Conservation (phyloP, 768 basidiomycete genomes). For the Termitomyces sp. region DNA sequence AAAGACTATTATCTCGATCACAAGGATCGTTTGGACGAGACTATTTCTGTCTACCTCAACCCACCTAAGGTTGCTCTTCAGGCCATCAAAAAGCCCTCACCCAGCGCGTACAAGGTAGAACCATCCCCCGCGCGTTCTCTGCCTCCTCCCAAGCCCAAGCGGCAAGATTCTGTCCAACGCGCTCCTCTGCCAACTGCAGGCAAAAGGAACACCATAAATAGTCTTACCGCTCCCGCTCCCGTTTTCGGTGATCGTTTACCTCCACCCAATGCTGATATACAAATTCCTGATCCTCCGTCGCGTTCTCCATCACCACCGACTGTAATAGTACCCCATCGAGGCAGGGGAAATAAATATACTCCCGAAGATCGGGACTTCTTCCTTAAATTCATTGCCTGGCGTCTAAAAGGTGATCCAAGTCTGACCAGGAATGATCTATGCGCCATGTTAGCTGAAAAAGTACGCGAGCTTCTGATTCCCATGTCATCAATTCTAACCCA, state of each 20-base stretch:
- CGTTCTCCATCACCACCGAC: slow-evolving; percentile 70
- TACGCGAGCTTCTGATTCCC: slow-evolving; percentile 15
- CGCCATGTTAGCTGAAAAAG: slow-evolving; percentile 55
- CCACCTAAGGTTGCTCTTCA: slow-evolving; percentile 22
- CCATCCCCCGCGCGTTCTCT: slow-evolving; percentile 19
- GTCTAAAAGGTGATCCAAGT: slow-evolving; percentile 48
- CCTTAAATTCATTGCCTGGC: slow-evolving; percentile 63
- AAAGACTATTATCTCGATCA: slow-evolving; percentile 80
- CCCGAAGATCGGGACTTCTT: slow-evolving; percentile 65
- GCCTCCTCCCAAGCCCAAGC: slow-evolving; percentile 15
- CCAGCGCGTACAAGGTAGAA: slow-evolving; percentile 34
- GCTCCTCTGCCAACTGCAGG: slow-evolving; percentile 20
- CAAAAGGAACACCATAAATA: slow-evolving; percentile 55
- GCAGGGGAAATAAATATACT: slow-evolving; percentile 61
- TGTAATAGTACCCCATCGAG: slow-evolving; percentile 37
- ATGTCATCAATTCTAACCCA: slow-evolving; percentile 4
- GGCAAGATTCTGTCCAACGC: slow-evolving; percentile 21
- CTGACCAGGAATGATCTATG: slow-evolving; percentile 54
- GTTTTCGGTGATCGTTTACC: slow-evolving; percentile 47
- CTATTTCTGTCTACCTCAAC: slow-evolving; percentile 32
- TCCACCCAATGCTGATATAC: slow-evolving; percentile 58
- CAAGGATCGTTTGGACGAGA: slow-evolving; percentile 53
- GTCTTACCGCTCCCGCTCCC: slow-evolving; percentile 50
- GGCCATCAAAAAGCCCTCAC: slow-evolving; percentile 39
- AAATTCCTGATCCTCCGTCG: slow-evolving; percentile 59